phyloP scores from a whole-genome alignment of 441 rosid genomes.

The Croton laevigatus region DNA sequence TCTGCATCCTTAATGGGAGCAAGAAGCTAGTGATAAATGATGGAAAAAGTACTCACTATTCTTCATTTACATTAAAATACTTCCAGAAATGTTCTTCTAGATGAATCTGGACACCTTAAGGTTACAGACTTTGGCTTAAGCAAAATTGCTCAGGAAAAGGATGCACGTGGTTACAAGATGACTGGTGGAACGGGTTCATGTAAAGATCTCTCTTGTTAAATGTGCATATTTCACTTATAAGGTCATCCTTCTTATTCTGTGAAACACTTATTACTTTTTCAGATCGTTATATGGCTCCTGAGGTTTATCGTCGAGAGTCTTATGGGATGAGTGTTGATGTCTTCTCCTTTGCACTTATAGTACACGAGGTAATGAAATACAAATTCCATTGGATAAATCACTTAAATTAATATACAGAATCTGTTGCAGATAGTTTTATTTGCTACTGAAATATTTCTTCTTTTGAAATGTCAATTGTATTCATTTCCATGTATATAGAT shows the following conservation, averaged over 20 bases:
- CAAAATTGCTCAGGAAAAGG: constrained; percentile 57
- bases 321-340: constrained; percentile 68
- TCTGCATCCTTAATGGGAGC: not conserved
- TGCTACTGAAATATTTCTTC: constrained; percentile 6
- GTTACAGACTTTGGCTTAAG: constrained; percentile 70
- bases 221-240: not conserved
- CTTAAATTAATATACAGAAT: not conserved
- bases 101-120: constrained; percentile 64
- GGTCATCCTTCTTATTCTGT: constrained; percentile 2
- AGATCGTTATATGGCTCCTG: constrained; percentile 79
- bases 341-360: constrained; percentile 57
- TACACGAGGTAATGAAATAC: constrained; percentile 44
- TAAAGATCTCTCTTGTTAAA: constrained; percentile 19
- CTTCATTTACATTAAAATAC: constrained; percentile 2
- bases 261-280: constrained; percentile 14
- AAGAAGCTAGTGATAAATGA: not conserved
- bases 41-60: not conserved
- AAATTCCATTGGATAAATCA: not conserved
- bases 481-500: constrained; percentile 34
- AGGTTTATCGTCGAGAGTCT: constrained; percentile 66
- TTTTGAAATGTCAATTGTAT: not conserved
- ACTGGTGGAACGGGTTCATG: constrained; percentile 69
- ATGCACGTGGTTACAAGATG: constrained; percentile 52
- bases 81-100: constrained; percentile 51
- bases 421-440: not conserved